A percentile compares a stretch with the other conserved stretches of the same genome.
These are phyloP conservation scores for Rhynchospora pubera DNA, from an alignment of 176 grass and related monocot species.

Conservation along the genomic window DNA sequence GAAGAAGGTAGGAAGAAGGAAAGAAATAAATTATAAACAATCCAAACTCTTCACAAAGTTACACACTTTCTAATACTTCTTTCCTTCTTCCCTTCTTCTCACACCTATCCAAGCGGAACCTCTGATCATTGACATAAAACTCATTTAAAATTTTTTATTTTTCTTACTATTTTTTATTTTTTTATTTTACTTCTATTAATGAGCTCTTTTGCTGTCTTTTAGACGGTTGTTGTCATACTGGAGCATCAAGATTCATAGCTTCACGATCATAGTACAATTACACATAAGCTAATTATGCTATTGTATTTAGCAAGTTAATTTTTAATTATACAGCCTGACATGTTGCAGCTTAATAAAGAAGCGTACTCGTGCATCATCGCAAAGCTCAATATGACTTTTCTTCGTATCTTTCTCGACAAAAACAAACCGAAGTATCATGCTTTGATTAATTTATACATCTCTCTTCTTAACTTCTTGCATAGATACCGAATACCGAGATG, in stretches of 20 bases:
- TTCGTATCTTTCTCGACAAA: constrained; percentile 18
- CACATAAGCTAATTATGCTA: no score
- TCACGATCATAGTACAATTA: background rate
- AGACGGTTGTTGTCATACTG: background rate
- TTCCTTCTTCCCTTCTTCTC: no score
- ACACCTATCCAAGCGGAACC: no score
- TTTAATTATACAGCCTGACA: background rate
- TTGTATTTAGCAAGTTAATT: background rate
- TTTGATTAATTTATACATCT: constrained; percentile 2
- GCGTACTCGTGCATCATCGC: constrained; percentile 7
- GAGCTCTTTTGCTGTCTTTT: background rate
- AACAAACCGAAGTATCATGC: constrained; percentile 9
- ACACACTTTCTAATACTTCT: no score
- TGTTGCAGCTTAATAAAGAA: constrained; percentile 8
- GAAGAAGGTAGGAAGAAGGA: no score
- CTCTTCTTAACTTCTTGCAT: constrained; percentile 19
- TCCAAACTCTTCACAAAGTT: no score
- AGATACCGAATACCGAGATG: constrained; percentile 21
- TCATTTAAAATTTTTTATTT: background rate
- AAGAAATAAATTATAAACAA: no score
- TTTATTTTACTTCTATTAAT: no score
- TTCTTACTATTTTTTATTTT: no score
- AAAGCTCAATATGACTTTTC: constrained; percentile 7
- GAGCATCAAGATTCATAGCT: background rate
- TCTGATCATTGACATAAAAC: background rate